These are phyloP conservation scores for Magnolia sinica DNA, from an alignment of 164 flowering plant genomes.

Conservation along the genomic window DNA sequence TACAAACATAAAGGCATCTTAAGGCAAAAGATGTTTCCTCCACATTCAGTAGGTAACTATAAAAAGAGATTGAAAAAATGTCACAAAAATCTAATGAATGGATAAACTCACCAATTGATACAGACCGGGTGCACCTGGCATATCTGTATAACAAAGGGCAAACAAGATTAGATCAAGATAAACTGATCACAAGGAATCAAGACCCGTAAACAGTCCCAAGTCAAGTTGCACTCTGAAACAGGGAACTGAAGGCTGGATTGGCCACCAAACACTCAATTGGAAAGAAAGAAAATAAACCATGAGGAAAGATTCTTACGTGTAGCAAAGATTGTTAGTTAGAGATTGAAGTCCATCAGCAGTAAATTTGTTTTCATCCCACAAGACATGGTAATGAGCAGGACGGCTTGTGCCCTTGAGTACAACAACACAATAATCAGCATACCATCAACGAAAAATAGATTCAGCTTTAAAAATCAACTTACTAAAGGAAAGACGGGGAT, in stretches of 20 bases:
- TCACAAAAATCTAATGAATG: background rate
- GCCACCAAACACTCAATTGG: background rate
- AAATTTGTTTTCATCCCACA: conserved; percentile 81
- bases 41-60: background rate
- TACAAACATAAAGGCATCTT: background rate
- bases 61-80: background rate
- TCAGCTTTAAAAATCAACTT: background rate
- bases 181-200: background rate
- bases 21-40: background rate
- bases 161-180: background rate
- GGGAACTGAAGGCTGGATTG: background rate
- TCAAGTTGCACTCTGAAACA: too few relatives aligned
- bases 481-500: too few relatives aligned
- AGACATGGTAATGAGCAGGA: conserved; percentile 52
- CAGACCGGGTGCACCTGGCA: conserved; percentile 83
- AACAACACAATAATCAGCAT: background rate
- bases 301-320: conserved; percentile 22
- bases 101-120: conserved; percentile 59
- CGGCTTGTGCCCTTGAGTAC: conserved; percentile 34
- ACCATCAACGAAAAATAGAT: background rate
- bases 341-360: conserved; percentile 66
- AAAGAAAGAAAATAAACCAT: background rate
- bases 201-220: too few relatives aligned
- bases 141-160: conserved; percentile 38
- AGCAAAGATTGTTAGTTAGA: conserved; percentile 68